Conservation (phyloP, 2,329 filamentous ascomycete species). For the Pestalotiopsis sp. region DNA sequence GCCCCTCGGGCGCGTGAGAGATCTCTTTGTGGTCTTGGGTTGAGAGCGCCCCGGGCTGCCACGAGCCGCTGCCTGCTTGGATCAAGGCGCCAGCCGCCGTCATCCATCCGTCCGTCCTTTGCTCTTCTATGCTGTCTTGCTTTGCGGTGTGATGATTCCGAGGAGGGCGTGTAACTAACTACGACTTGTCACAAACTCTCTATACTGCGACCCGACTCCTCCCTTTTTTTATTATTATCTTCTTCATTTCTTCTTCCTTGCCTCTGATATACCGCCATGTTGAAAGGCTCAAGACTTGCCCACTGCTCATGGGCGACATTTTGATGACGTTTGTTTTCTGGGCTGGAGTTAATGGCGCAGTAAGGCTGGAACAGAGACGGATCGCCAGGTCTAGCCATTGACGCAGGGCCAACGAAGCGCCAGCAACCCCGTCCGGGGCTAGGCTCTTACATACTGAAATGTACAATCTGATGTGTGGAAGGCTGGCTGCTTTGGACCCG, state of each 20-base stretch:
- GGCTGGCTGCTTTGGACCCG: slow-evolving; percentile 8
- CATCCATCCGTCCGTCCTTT: neutral
- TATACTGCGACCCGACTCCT: neutral
- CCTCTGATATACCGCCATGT: neutral
- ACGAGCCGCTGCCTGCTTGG: neutral
- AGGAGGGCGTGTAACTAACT: neutral
- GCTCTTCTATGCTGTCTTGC: neutral
- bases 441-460: neutral
- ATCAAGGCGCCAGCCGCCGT: slow-evolving; percentile 2
- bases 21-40: neutral
- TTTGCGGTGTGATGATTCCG: slow-evolving; percentile 1
- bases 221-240: neutral
- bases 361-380: neutral
- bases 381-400: slow-evolving; percentile 31
- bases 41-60: neutral
- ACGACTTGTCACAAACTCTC: neutral
- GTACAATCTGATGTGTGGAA: slow-evolving; percentile 2
- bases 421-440: neutral
- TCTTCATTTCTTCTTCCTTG: neutral
- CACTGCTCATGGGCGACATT: slow-evolving; percentile 11
- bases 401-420: slow-evolving; percentile 35
- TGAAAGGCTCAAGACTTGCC: neutral
- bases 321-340: slow-evolving; percentile 6
- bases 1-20: neutral
- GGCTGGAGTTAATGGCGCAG: neutral